Conservation (phyloP, 768 basidiomycete genomes). For the Candolleomyces efflorescens region DNA sequence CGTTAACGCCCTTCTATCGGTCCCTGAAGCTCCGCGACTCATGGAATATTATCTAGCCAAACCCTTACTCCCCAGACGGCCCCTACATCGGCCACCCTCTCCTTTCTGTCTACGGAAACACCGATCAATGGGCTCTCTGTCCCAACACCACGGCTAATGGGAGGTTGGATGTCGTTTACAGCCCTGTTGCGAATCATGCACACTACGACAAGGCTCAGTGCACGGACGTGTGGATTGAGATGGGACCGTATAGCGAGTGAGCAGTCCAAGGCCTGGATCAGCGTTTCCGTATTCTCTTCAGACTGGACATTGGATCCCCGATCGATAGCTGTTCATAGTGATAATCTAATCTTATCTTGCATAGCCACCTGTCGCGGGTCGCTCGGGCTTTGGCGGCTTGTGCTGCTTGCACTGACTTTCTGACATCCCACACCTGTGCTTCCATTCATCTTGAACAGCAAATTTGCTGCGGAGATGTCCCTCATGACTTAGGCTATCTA, state of each 20-base stretch:
- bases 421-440: too few relatives aligned
- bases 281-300: too few relatives aligned
- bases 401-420: too few relatives aligned
- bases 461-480: too few relatives aligned
- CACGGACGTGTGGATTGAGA: slow-evolving; percentile 33
- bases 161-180: slow-evolving; percentile 37
- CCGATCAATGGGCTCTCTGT: slow-evolving; percentile 28
- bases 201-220: slow-evolving; percentile 35
- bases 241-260: slow-evolving; percentile 11
- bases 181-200: slow-evolving; percentile 38
- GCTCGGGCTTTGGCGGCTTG: too few relatives aligned
- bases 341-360: too few relatives aligned
- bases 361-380: too few relatives aligned
- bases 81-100: slow-evolving; percentile 17
- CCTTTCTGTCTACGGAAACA: slow-evolving; percentile 13
- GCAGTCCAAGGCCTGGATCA: too few relatives aligned
- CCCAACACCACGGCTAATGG: slow-evolving; percentile 37
- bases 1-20: not conserved
- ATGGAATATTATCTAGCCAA: slow-evolving; percentile 10
- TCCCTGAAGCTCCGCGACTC: not conserved
- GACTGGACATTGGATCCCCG: too few relatives aligned
- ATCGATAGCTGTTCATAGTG: too few relatives aligned
- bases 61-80: slow-evolving; percentile 13
- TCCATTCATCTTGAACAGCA: too few relatives aligned
- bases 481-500: too few relatives aligned